Evolutionary conservation across 2,329 filamentous ascomycete species (phyloP), one percentile per base, ranked within the genome.

Genomic region (Stemphylium lycopersici): DNA sequence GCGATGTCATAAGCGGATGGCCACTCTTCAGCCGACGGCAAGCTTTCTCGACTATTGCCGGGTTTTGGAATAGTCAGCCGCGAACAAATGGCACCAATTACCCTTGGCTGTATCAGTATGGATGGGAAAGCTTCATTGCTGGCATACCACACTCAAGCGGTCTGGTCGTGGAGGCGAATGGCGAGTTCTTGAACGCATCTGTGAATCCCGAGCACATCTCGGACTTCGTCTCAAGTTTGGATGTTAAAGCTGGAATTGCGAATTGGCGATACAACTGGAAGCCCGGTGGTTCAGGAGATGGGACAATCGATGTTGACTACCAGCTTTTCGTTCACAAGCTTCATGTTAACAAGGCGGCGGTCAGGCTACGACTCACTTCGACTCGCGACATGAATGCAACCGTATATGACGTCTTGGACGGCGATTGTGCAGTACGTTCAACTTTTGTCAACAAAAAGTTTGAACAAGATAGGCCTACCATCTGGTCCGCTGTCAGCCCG

Each of bases 91-190:
- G 81, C 0, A 82, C 83, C 6, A 90, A 90, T 62, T 90, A 87
- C 61, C 80, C 80, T 0, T 90, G 88, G 87, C 71, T 91, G 38
- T 80, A 84, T 51, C 84, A 90, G 61, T 88, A 89, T 72, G 87
- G 87, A 6, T 83, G 84, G 52, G 88, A 91, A 65, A 88, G 84
- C 62, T 86, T 89, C 45, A 88, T 90, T 58, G 84, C 83, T 46
- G 89, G 89, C 20, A 81, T 91, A 13, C 89, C 89, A 6, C 88
- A 90, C 67, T 89, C 87, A 81, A 80, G 81, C 22, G 85, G 83
- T 1, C 74, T 89, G 33, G 71, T 86, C 32, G 77, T 89, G 15
- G 80, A 85, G 47, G 82, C 81, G 2, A 78, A 81, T 50, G 78
- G 79, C 20, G 74, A 77, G 7, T 80, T 83, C 42, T 77, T 91